A percentile compares a stretch with the other conserved stretches of the same genome.
These are phyloP conservation scores for Metschnikowia amazonensis DNA, from an alignment of 805 yeast species.

Conservation along the genomic window DNA sequence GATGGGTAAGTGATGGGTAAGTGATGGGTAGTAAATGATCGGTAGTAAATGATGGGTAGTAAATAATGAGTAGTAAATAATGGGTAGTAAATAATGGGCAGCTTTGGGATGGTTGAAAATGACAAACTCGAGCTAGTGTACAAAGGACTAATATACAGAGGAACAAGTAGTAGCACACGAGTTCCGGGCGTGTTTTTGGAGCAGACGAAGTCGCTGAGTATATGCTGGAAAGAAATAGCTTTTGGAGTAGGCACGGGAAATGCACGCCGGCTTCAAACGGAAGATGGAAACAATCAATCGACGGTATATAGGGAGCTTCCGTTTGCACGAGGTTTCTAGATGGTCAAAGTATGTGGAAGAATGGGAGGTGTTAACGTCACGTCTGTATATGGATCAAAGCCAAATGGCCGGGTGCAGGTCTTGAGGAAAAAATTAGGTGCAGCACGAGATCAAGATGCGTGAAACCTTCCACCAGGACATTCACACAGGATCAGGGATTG, in stretches of 20 bases:
- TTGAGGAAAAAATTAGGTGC: constrained; percentile 6
- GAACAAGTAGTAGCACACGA: not conserved
- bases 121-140: constrained; percentile 9
- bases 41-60: too few relatives aligned
- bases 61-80: too few relatives aligned
- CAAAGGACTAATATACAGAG: constrained; percentile 17
- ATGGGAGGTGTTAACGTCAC: not conserved
- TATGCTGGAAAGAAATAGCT: not conserved
- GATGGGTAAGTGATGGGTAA: too few relatives aligned
- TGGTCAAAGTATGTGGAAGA: not conserved
- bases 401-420: constrained; percentile 2
- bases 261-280: not conserved
- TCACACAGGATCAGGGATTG: too few relatives aligned
- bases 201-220: not conserved
- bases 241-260: not conserved
- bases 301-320: not conserved
- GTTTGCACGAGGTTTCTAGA: not conserved
- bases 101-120: too few relatives aligned
- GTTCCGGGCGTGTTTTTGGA: not conserved
- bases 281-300: too few relatives aligned
- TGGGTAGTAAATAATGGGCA: too few relatives aligned
- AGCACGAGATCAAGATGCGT: constrained; percentile 5
- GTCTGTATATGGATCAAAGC: constrained; percentile 2
- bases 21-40: too few relatives aligned
- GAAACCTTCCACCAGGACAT: not conserved